Evolutionary conservation across 305 asterid genomes (phyloP).

Genomic region (Stenogyne calaminthoides): DNA sequence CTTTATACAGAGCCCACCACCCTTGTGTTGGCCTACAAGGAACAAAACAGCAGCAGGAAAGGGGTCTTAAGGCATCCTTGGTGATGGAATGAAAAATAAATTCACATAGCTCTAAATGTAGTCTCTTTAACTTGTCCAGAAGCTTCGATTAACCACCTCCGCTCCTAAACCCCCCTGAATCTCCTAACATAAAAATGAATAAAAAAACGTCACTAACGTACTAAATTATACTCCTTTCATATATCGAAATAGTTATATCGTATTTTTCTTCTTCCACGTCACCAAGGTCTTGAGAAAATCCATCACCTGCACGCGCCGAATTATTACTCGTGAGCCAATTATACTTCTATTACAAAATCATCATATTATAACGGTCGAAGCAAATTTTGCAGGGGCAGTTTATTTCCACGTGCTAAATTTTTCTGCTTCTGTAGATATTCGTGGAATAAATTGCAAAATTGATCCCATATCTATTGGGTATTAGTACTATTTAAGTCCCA

Average conservation of each 20-base stretch:
- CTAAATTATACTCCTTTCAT: slow-evolving; percentile 13
- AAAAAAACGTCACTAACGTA: slow-evolving; percentile 23
- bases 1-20: slow-evolving; percentile 33
- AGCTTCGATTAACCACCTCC: slow-evolving; percentile 54
- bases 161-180: slow-evolving; percentile 43
- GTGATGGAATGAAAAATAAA: slow-evolving; percentile 32
- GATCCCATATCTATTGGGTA: no score
- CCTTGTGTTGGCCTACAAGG: slow-evolving; percentile 50
- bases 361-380: background rate
- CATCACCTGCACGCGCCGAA: slow-evolving; percentile 61
- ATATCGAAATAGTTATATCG: slow-evolving; percentile 23
- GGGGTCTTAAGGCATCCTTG: slow-evolving; percentile 55
- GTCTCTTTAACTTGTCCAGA: background rate
- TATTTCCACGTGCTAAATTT: no score
- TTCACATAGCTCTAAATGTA: slow-evolving; percentile 28
- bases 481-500: no score
- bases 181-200: slow-evolving; percentile 20
- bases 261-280: slow-evolving; percentile 57
- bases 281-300: slow-evolving; percentile 78
- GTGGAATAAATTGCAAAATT: no score
- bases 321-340: background rate
- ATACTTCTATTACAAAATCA: background rate
- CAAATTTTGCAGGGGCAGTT: no score
- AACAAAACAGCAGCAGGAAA: background rate
- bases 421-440: background rate